Evolutionary conservation across 1,284 basidiomycete species (phyloP).

Genomic region (Microstroma glucosiphilum): DNA sequence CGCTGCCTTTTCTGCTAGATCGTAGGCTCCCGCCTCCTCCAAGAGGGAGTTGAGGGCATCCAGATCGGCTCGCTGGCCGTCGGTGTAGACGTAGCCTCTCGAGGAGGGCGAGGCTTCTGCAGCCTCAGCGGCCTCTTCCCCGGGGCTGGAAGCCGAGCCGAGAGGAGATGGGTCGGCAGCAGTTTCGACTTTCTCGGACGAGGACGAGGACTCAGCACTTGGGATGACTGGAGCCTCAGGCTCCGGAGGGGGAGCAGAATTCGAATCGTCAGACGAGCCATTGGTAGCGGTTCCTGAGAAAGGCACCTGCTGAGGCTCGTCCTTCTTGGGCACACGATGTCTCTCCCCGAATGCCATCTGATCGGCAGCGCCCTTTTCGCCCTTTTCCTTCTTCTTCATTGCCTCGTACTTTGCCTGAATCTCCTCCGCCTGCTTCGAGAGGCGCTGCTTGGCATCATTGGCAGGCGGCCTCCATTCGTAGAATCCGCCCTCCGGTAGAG

Average conservation of each 20-base stretch:
- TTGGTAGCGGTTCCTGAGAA: not conserved
- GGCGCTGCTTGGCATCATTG: conserved; percentile 11
- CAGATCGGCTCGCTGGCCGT: not conserved
- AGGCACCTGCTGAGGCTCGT: not conserved
- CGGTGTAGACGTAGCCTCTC: conserved; percentile 9
- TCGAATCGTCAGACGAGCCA: not conserved
- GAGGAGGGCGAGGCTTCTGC: too few relatives aligned
- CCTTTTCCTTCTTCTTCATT: conserved; percentile 6
- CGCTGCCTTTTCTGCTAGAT: not conserved
- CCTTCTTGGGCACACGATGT: not conserved
- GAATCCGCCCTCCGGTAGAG: conserved; percentile 15
- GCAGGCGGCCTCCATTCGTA: conserved; percentile 15
- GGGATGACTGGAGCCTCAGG: too few relatives aligned
- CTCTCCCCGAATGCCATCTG: conserved; percentile 3
- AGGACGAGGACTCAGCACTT: not conserved
- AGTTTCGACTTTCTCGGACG: not conserved
- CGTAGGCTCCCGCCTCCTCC: conserved; percentile 8
- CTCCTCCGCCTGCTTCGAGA: conserved; percentile 12
- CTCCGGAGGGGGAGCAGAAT: not conserved
- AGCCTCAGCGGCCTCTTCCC: not conserved
- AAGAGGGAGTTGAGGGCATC: not conserved
- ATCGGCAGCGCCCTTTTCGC: conserved; percentile 1
- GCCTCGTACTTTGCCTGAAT: conserved; percentile 2
- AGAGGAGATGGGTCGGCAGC: not conserved
- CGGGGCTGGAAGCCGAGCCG: not conserved